phyloP scores from a whole-genome alignment of 257 asterid species.

The Scutellaria galericulata region DNA sequence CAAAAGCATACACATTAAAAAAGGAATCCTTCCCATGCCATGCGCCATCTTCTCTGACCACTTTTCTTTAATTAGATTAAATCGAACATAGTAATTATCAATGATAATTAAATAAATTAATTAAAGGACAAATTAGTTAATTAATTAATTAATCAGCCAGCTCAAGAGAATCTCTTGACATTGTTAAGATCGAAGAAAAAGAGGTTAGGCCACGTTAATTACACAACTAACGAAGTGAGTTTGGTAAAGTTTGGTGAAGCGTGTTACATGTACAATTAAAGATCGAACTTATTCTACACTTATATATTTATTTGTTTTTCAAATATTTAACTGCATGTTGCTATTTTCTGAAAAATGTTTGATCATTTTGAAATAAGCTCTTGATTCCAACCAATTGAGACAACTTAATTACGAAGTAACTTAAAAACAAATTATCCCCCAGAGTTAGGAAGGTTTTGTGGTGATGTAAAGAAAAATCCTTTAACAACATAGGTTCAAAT shows the following conservation, averaged over 20 bases:
- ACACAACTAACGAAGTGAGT: background rate
- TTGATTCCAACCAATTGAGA: too few species aligned
- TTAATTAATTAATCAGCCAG: constrained; percentile 26
- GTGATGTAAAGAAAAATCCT: too few species aligned
- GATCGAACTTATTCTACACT: too few species aligned
- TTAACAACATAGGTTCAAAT: too few species aligned
- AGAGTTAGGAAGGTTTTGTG: too few species aligned
- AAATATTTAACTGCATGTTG: too few species aligned
- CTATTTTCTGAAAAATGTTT: too few species aligned
- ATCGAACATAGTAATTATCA: background rate
- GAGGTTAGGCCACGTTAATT: constrained; percentile 15
- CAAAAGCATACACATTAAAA: constrained; percentile 35
- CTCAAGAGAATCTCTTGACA: constrained; percentile 23
- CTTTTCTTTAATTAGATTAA: background rate
- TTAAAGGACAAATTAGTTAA: constrained; percentile 11
- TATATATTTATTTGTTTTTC: too few species aligned
- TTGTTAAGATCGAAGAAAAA: background rate
- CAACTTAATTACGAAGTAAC: too few species aligned
- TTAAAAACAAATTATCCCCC: too few species aligned
- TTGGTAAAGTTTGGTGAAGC: constrained; percentile 17
- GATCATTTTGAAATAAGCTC: too few species aligned
- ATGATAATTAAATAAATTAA: background rate
- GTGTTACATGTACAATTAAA: too few species aligned
- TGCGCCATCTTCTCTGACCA: constrained; percentile 38
- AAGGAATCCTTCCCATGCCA: constrained; percentile 44